Percentiles rank a stretch among this genome's conserved stretches.
These are phyloP conservation scores for Ganoderma leucocontextum DNA, from an alignment of 1,284 basidiomycete genomes.

Conservation along the genomic window DNA sequence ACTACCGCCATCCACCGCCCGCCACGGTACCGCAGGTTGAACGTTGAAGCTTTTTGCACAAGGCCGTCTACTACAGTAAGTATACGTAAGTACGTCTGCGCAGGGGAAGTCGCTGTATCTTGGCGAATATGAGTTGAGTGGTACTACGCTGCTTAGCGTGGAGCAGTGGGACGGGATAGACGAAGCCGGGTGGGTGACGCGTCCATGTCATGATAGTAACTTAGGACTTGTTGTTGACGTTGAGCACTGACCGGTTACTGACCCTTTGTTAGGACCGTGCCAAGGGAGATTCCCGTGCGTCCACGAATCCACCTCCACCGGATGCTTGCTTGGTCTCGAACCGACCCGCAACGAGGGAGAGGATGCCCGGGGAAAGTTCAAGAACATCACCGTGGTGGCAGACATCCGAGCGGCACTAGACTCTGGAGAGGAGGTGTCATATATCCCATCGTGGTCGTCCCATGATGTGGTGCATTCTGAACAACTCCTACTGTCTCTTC, in stretches of 20 bases:
- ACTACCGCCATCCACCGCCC: too few species aligned
- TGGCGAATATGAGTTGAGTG: conserved; percentile 43
- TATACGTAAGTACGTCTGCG: neutral
- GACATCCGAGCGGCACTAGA: conserved; percentile 14
- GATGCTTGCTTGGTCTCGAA: conserved; percentile 27
- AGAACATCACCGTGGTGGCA: conserved; percentile 22
- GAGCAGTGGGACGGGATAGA: conserved; percentile 42
- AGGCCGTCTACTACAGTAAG: too few species aligned
- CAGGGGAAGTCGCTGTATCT: conserved; percentile 44
- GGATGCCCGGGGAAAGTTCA: conserved; percentile 20
- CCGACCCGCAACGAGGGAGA: conserved; percentile 35
- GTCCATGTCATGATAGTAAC: too few species aligned
- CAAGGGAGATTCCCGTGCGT: conserved; percentile 32
- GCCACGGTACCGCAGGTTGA: too few species aligned
- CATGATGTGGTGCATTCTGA: neutral
- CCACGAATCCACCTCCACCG: conserved; percentile 32
- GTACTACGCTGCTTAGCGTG: conserved; percentile 36
- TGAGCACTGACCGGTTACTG: too few species aligned
- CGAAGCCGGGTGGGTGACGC: conserved; percentile 18
- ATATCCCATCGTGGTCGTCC: neutral
- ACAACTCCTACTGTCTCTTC: conserved; percentile 10
- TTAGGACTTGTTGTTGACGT: neutral
- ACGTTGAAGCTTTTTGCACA: too few species aligned
- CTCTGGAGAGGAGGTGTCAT: conserved; percentile 6
- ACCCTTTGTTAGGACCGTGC: conserved; percentile 22